Evolutionary conservation across 164 flowering plant genomes (phyloP).

Genomic region (Cinnamomum chago): DNA sequence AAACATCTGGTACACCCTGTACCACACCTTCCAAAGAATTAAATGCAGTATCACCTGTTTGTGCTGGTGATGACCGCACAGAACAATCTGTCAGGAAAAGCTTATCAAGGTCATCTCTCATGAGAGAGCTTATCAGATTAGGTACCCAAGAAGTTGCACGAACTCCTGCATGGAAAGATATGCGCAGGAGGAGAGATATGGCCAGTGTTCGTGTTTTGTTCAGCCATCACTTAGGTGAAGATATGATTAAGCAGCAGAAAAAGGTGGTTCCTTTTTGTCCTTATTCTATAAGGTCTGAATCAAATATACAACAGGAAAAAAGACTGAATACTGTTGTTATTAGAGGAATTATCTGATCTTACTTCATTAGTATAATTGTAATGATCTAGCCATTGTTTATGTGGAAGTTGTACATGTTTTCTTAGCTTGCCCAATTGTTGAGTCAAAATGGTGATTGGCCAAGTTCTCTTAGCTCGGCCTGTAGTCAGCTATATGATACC

Average conservation of each 20-base stretch:
- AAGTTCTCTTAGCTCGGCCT: too few relatives aligned
- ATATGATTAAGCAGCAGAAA: conserved; percentile 71
- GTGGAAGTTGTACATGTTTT: too few relatives aligned
- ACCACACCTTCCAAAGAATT: conserved; percentile 40
- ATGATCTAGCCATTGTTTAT: too few relatives aligned
- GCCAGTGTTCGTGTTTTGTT: conserved; percentile 53
- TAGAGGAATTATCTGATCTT: background rate
- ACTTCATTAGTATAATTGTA: background rate
- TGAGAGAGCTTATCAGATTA: conserved; percentile 43
- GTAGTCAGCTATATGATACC: too few relatives aligned
- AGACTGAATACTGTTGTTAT: background rate
- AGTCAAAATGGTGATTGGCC: too few relatives aligned
- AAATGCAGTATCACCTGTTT: conserved; percentile 64
- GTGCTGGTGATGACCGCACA: conserved; percentile 59
- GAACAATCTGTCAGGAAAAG: conserved; percentile 44
- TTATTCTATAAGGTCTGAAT: background rate
- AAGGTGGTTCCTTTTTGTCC: conserved; percentile 43
- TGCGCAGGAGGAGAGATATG: conserved; percentile 67
- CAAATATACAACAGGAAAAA: background rate
- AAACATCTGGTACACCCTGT: conserved; percentile 30
- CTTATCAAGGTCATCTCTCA: conserved; percentile 31
- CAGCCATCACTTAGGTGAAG: conserved; percentile 81
- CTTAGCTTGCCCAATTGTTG: too few relatives aligned
- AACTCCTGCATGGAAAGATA: conserved; percentile 31
- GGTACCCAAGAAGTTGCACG: conserved; percentile 17